Conservation (phyloP, 257 asterid species). For the Leptodermis oblonga region DNA sequence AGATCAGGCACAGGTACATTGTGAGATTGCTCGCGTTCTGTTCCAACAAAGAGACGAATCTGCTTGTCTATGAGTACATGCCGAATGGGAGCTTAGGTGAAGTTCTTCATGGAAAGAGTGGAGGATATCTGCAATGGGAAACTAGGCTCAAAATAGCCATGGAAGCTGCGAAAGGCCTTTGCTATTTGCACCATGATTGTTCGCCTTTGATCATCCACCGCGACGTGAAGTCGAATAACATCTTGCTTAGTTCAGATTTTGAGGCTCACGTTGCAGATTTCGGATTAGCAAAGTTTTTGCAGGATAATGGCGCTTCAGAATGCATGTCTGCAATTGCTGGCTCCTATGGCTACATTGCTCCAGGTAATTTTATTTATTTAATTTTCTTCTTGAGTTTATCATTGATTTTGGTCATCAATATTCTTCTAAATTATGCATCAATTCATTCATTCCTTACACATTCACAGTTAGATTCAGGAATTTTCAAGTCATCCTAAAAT, state of each 20-base stretch:
- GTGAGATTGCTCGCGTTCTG: conserved; percentile 34
- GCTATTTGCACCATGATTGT: conserved; percentile 44
- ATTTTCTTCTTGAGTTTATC: not conserved
- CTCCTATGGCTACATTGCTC: conserved; percentile 48
- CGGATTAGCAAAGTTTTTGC: conserved; percentile 35
- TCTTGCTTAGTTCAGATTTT: conserved; percentile 31
- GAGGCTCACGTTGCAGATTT: conserved; percentile 43
- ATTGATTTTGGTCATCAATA: not conserved
- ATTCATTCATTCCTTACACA: not conserved
- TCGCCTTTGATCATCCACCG: conserved; percentile 36
- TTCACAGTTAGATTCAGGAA: not conserved
- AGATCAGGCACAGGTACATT: conserved; percentile 36
- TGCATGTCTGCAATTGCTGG: conserved; percentile 48
- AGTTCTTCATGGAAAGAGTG: conserved; percentile 36
- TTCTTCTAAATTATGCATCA: not conserved
- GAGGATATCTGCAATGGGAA: conserved; percentile 32
- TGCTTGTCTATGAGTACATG: conserved; percentile 42
- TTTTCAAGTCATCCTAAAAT: not conserved
- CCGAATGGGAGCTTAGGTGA: conserved; percentile 42
- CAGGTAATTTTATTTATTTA: conserved; percentile 20
- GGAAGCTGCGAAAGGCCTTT: conserved; percentile 40
- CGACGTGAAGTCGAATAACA: conserved; percentile 40
- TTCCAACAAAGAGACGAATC: conserved; percentile 36
- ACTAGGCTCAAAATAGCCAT: conserved; percentile 33
- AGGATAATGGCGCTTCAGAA: conserved; percentile 33